Evolutionary conservation across 495 filamentous ascomycete species (phyloP).

Genomic region (Lophiotrema nucula): DNA sequence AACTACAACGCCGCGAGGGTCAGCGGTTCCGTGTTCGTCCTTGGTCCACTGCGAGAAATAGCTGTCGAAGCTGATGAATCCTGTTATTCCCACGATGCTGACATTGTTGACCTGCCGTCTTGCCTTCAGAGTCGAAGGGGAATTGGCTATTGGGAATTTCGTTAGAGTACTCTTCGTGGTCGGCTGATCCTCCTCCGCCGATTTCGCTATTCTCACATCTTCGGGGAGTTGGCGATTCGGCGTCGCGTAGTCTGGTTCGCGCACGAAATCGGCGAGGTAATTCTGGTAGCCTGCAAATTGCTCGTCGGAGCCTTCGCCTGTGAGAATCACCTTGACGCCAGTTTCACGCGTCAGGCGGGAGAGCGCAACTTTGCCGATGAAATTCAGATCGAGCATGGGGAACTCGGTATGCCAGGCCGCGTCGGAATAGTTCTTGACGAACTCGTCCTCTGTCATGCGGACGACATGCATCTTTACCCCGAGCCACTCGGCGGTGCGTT

Average conservation of each 20-base stretch:
- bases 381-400: conserved; percentile 49
- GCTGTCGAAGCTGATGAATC: not conserved
- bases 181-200: not conserved
- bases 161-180: not conserved
- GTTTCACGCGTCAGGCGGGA: conserved; percentile 44
- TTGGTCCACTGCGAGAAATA: not conserved
- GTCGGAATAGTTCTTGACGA: conserved; percentile 51
- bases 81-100: not conserved
- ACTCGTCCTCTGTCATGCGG: conserved; percentile 46
- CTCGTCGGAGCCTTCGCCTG: conserved; percentile 56
- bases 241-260: conserved; percentile 47
- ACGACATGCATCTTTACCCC: conserved; percentile 49
- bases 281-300: conserved; percentile 52
- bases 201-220: no score
- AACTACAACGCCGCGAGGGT: not conserved
- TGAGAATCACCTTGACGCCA: conserved; percentile 53
- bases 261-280: conserved; percentile 46
- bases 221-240: conserved; percentile 7
- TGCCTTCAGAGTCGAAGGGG: not conserved
- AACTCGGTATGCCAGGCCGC: conserved; percentile 51
- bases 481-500: conserved; percentile 51
- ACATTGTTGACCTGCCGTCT: not conserved
- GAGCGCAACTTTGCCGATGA: conserved; percentile 48
- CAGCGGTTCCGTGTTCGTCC: conserved; percentile 20
- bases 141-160: not conserved